Conservation (phyloP, 306 rosid genomes). For the Fragaria ananassa region DNA sequence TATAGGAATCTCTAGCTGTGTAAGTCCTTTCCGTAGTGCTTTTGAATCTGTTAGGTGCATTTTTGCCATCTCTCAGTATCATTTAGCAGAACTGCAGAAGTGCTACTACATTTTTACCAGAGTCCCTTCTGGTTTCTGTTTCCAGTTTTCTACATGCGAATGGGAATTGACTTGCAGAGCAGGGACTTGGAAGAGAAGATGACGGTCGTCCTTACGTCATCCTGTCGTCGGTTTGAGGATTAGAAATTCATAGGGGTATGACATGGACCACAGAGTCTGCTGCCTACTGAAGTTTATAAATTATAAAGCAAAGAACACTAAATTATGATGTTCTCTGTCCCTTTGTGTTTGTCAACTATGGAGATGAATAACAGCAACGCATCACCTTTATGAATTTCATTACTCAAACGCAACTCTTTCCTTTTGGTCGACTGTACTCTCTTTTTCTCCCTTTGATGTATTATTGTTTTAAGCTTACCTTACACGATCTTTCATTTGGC, state of each 20-base stretch:
- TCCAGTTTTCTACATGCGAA: not conserved
- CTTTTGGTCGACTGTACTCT: not conserved
- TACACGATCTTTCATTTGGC: not conserved
- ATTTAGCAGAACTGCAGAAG: not conserved
- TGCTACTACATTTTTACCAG: not conserved
- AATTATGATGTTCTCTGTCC: not conserved
- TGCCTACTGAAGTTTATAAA: not conserved
- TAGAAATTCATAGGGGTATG: not conserved
- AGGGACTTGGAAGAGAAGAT: not conserved
- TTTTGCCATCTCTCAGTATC: not conserved
- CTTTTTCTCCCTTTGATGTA: not conserved
- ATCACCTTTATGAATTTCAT: not conserved
- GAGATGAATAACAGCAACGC: not conserved
- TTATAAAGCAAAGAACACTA: not conserved
- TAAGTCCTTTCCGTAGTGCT: not conserved
- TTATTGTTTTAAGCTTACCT: not conserved
- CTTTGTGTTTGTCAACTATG: constrained; percentile 1
- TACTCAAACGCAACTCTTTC: not conserved
- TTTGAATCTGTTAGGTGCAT: not conserved
- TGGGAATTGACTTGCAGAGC: not conserved
- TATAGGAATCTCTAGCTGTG: not conserved
- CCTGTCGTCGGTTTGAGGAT: not conserved
- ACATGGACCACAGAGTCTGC: not conserved
- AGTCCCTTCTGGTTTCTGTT: not conserved
- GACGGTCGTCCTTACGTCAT: not conserved